A percentile compares a stretch with the other conserved stretches of the same genome.
Conservation (phyloP, 140 eudicot species). For the Ambrosia hybrid region DNA sequence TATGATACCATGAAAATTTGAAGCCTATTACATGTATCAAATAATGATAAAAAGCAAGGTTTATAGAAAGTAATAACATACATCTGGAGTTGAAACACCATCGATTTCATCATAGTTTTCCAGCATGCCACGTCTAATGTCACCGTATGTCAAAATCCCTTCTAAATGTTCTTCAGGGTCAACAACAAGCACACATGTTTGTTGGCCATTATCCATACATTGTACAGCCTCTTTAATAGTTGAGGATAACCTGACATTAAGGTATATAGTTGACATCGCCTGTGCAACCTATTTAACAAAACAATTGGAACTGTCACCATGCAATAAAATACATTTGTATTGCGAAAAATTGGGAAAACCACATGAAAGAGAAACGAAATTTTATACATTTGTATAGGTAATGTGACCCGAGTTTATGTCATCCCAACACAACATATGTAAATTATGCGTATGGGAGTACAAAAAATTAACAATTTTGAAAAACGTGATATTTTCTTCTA, state of each 20-base stretch:
- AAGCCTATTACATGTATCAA: neutral
- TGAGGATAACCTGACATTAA: constrained; percentile 43
- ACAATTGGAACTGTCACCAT: neutral
- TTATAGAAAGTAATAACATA: constrained; percentile 21
- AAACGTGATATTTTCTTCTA: too few relatives aligned
- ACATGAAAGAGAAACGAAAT: too few relatives aligned
- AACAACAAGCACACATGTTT: constrained; percentile 70
- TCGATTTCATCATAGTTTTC: constrained; percentile 46
- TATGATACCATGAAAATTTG: neutral
- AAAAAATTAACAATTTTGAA: too few relatives aligned
- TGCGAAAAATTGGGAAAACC: too few relatives aligned
- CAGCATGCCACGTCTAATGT: constrained; percentile 58
- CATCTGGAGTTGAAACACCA: constrained; percentile 49
- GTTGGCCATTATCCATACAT: constrained; percentile 71
- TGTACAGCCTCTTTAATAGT: constrained; percentile 72
- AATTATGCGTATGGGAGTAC: too few relatives aligned
- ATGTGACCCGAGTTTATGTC: too few relatives aligned
- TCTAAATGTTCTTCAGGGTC: constrained; percentile 69
- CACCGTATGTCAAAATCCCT: constrained; percentile 88
- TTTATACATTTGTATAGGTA: too few relatives aligned
- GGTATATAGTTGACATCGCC: constrained; percentile 73
- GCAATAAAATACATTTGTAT: neutral
- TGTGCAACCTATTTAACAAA: constrained; percentile 65
- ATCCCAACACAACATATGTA: too few relatives aligned
- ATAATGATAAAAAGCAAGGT: neutral